phyloP scores from a whole-genome alignment of 2,329 filamentous ascomycete species.

The Phialemoniopsis sp. region DNA sequence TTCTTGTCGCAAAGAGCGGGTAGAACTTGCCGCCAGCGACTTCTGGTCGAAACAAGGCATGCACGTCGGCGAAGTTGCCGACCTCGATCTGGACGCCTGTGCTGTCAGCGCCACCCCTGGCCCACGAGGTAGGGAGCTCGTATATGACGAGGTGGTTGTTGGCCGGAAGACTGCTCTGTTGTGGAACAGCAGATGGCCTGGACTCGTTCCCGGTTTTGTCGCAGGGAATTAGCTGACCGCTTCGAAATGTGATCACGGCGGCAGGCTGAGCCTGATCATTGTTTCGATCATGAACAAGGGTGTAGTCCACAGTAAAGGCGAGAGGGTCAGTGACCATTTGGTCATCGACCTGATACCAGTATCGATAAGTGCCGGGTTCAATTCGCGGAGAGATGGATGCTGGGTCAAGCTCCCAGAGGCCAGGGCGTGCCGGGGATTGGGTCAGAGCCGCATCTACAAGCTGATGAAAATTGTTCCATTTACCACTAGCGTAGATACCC shows the following conservation, averaged over 20 bases:
- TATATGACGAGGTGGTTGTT: slow-evolving; percentile 19
- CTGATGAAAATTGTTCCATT: slow-evolving; percentile 4
- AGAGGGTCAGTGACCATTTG: slow-evolving; percentile 13
- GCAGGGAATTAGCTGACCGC: slow-evolving; percentile 11
- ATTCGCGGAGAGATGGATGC: slow-evolving; percentile 6
- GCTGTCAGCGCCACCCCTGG: slow-evolving; percentile 6
- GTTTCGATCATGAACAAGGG: neutral
- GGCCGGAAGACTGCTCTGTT: slow-evolving; percentile 4
- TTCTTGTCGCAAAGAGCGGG: slow-evolving; percentile 1
- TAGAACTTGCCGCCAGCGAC: slow-evolving; percentile 7
- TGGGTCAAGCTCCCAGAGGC: slow-evolving; percentile 34
- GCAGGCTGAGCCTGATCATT: slow-evolving; percentile 13
- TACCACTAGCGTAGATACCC: slow-evolving; percentile 4
- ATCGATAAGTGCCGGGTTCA: slow-evolving; percentile 11
- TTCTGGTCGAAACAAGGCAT: slow-evolving; percentile 11
- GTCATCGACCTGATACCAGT: slow-evolving; percentile 14
- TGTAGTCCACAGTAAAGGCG: slow-evolving; percentile 16
- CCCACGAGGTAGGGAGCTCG: slow-evolving; percentile 17
- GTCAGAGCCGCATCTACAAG: slow-evolving; percentile 21
- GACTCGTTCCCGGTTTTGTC: slow-evolving; percentile 12
- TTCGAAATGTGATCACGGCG: slow-evolving; percentile 11
- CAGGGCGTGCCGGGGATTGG: slow-evolving; percentile 34
- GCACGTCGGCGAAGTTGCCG: slow-evolving; percentile 15
- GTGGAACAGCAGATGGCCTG: neutral
- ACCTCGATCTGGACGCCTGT: slow-evolving; percentile 10